Percentiles rank a stretch among this genome's conserved stretches.
Evolutionary conservation across 257 asterid genomes (phyloP).

Genomic region (Solanum chmielewskii): DNA sequence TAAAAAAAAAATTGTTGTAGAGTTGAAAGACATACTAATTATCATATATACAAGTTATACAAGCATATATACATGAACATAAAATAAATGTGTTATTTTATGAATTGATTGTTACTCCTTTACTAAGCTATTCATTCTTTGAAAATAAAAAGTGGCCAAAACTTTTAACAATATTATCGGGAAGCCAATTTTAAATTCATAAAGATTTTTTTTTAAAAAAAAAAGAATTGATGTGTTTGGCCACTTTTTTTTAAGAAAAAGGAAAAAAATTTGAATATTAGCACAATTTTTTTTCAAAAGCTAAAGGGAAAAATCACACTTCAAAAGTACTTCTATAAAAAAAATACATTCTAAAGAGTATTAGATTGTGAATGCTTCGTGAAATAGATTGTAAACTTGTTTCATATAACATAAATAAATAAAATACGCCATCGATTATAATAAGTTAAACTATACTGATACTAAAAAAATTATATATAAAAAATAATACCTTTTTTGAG

Average conservation of each 20-base stretch:
- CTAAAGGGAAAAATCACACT: not conserved
- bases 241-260: not conserved
- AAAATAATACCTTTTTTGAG: conserved; percentile 2
- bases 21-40: not conserved
- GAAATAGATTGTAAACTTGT: not conserved
- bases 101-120: not conserved
- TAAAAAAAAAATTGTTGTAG: not conserved
- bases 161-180: not conserved
- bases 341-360: not conserved
- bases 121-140: not conserved
- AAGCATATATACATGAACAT: not conserved
- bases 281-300: not conserved
- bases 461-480: not conserved
- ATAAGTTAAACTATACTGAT: not conserved
- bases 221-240: not conserved
- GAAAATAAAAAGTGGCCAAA: not conserved
- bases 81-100: not conserved
- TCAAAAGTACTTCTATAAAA: not conserved
- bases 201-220: not conserved
- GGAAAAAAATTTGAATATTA: not conserved
- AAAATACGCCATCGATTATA: not conserved
- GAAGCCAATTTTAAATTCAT: not conserved
- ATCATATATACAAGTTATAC: not conserved
- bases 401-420: not conserved
- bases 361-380: not conserved